Base-by-base conservation (phyloP, 768 basidiomycete species). In the Rhizopogon vulgaris region DNA sequence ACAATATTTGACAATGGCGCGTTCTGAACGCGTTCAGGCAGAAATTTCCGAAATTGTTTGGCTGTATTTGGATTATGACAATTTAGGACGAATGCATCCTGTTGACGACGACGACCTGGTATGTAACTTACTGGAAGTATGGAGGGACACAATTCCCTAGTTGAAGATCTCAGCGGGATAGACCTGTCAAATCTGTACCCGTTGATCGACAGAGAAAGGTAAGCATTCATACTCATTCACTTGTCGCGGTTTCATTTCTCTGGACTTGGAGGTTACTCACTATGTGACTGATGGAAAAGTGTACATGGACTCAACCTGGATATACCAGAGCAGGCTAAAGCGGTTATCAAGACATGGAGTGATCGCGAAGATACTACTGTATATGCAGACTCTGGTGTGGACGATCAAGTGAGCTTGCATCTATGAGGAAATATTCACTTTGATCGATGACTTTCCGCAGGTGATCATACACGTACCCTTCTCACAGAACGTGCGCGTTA, bases 391-490 rank as follows among this genome's bases (percentile, higher is more conserved):
- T 91, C 90, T 0, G 84, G 82, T 30, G 90, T 91, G 12, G 90
- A 93, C 57, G 90, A 93, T 62, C 88, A 93, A 78, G 90, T 87
- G 54, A 45, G 73, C 53, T 22, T 22, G 14, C 14, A 8, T 34
- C 43, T 18, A 30, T 46, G 12, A 14, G 30, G 9, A 32, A 17
- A 32, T 4, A 46, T 34, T 22, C 30, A 10, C 8, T 32, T 22
- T 22, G 43, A 34, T 34, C 18, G 22, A 46, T 46, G 8, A 45
- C 43, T 14, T 34, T 46, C 14, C 41, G 41, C 58, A 92, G 90
- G 73, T 91, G 51, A 85, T 92, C 60, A 75, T 93, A 54, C 88
- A 90, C 64, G 68, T 93, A 43, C 87, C 90, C 0, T 93, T 93
- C 71, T 77, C 76, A 1, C 78, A 90, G 63, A 86, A 83, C 60